Percentiles rank a stretch among this genome's conserved stretches.
Evolutionary conservation across 352 stramenopile species (phyloP).

Genomic region (Pythium vanterpoolii): DNA sequence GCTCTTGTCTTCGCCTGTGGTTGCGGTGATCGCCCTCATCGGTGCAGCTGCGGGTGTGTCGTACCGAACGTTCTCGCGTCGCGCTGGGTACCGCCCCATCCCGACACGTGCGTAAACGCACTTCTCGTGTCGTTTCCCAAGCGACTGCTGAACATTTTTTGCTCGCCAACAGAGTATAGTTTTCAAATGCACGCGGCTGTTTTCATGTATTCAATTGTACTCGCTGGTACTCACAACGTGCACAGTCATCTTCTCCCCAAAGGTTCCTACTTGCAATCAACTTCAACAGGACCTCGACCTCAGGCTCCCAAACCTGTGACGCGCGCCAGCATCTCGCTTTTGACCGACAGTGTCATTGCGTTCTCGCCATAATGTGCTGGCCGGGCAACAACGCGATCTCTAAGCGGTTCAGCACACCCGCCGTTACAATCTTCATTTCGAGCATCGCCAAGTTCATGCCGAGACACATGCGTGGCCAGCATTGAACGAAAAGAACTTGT

Average conservation of each 20-base stretch:
- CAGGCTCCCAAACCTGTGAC: no score
- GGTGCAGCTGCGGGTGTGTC: neutral
- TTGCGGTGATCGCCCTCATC: conserved; percentile 2
- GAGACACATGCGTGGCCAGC: conserved; percentile 46
- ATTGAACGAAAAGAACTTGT: conserved; percentile 66
- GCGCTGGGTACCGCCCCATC: conserved; percentile 11
- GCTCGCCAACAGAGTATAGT: neutral
- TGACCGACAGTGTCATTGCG: conserved; percentile 24
- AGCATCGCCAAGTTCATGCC: conserved; percentile 65
- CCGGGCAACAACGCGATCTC: conserved; percentile 19
- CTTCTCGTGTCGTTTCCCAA: neutral
- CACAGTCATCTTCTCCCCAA: neutral
- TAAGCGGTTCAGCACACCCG: conserved; percentile 46
- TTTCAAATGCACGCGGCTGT: neutral
- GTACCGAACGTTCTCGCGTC: conserved; percentile 12
- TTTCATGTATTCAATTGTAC: neutral
- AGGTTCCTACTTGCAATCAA: neutral
- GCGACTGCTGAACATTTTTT: neutral
- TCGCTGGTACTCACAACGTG: neutral
- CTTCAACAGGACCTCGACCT: neutral
- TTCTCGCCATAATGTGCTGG: conserved; percentile 22
- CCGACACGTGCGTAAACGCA: neutral
- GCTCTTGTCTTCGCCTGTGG: neutral
- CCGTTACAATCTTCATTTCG: conserved; percentile 71
- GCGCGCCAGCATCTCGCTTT: conserved; percentile 5